Percentiles rank a stretch among this genome's conserved stretches.
Conservation (phyloP, 164 flowering plant genomes). For the Dillenia suffruticosa region DNA sequence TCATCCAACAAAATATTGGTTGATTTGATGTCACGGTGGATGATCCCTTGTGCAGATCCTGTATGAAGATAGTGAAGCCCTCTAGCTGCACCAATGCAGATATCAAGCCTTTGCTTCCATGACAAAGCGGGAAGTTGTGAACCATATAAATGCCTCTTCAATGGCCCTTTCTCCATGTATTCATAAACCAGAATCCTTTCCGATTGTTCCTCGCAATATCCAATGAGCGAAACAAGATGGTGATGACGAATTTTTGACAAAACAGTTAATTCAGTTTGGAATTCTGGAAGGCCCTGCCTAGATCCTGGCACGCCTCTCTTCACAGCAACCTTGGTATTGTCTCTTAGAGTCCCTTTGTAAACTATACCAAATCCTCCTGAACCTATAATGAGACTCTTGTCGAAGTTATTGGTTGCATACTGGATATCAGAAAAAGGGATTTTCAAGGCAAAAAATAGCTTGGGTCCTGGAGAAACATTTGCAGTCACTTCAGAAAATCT, state of each 20-base stretch:
- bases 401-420: slow-evolving; percentile 59
- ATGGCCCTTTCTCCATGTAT: slow-evolving; percentile 74
- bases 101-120: slow-evolving; percentile 42
- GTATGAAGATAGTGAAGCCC: slow-evolving; percentile 45
- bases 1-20: slow-evolving; percentile 44
- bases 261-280: slow-evolving; percentile 67
- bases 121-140: slow-evolving; percentile 43
- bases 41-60: slow-evolving; percentile 62
- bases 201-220: slow-evolving; percentile 72
- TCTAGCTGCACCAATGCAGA: slow-evolving; percentile 47
- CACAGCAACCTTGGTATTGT: slow-evolving; percentile 63
- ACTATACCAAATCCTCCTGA: slow-evolving; percentile 89
- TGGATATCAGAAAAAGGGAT: slow-evolving; percentile 65
- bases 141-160: slow-evolving; percentile 68
- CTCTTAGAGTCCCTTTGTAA: slow-evolving; percentile 61
- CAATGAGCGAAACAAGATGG: slow-evolving; percentile 74
- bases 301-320: slow-evolving; percentile 73
- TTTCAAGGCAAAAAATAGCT: slow-evolving; percentile 37
- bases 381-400: slow-evolving; percentile 54
- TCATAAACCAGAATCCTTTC: slow-evolving; percentile 87
- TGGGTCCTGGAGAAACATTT: slow-evolving; percentile 38
- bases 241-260: slow-evolving; percentile 67
- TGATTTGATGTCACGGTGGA: slow-evolving; percentile 70
- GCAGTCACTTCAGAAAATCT: slow-evolving; percentile 43
- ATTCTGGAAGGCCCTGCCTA: slow-evolving; percentile 78